Percentiles rank a stretch among this genome's conserved stretches.
phyloP scores from a whole-genome alignment of 176 grass and related monocot species.

The Eragrostis nindensis region DNA sequence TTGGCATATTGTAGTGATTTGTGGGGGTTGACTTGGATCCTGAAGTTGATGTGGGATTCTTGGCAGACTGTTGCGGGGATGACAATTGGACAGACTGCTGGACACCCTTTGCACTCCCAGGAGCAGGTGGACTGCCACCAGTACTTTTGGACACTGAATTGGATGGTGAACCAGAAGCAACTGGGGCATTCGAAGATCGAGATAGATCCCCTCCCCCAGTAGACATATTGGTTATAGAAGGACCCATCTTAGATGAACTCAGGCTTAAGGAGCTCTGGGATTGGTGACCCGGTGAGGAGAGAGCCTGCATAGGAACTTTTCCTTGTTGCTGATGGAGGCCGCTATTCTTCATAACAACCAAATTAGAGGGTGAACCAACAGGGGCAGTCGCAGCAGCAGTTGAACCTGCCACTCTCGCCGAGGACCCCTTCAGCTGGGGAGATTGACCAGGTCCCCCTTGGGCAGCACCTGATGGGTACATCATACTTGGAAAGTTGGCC shows the following conservation, averaged over 20 bases:
- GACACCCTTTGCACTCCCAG: constrained; percentile 62
- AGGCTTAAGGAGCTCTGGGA: constrained; percentile 69
- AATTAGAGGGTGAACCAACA: constrained; percentile 38
- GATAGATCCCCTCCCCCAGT: constrained; percentile 63
- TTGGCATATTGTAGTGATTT: constrained; percentile 58
- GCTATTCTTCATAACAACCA: constrained; percentile 65
- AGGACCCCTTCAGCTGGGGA: constrained; percentile 71
- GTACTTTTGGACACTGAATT: constrained; percentile 84
- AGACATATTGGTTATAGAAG: constrained; percentile 56
- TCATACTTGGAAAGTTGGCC: constrained; percentile 48
- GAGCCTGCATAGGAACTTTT: constrained; percentile 56
- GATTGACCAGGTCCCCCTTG: constrained; percentile 60
- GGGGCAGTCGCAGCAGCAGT: constrained; percentile 38
- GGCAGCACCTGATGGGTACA: constrained; percentile 55
- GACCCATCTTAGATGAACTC: constrained; percentile 63
- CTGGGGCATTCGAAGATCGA: constrained; percentile 66
- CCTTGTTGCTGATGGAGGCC: constrained; percentile 62
- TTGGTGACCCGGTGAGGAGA: constrained; percentile 63
- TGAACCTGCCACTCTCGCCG: constrained; percentile 57
- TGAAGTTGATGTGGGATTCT: constrained; percentile 63
- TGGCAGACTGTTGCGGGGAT: constrained; percentile 60
- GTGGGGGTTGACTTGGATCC: constrained; percentile 50
- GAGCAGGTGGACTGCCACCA: constrained; percentile 65
- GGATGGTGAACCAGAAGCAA: constrained; percentile 67
- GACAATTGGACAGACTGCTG: constrained; percentile 40